Evolutionary conservation across 164 flowering plant genomes (phyloP).

Genomic region (Liriodendron chinense): DNA sequence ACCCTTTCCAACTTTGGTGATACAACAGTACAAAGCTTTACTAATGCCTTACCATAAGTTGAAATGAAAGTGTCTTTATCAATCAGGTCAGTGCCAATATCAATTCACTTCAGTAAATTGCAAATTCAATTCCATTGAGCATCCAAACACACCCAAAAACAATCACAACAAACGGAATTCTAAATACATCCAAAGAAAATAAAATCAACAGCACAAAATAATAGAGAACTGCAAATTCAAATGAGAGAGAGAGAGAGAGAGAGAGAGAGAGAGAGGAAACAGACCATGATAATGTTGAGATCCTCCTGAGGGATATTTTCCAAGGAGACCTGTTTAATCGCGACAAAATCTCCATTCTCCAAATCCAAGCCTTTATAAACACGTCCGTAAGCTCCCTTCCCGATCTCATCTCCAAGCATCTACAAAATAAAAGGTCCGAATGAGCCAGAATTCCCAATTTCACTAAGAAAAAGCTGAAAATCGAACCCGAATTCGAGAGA

Average conservation of each 20-base stretch:
- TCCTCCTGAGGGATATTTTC: slow-evolving; percentile 97
- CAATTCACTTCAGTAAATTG: too few relatives aligned
- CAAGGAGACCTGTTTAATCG: slow-evolving; percentile 96
- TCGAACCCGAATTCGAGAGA: background rate
- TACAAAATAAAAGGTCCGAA: slow-evolving; percentile 19
- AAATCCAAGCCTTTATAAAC: slow-evolving; percentile 99
- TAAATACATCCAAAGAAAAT: too few relatives aligned
- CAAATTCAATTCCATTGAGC: background rate
- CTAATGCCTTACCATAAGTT: too few relatives aligned
- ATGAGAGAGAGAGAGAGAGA: background rate
- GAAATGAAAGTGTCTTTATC: too few relatives aligned
- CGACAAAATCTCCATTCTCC: slow-evolving; percentile 99
- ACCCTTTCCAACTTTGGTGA: too few relatives aligned
- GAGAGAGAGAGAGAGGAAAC: slow-evolving; percentile 3
- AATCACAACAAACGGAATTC: too few relatives aligned
- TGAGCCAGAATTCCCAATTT: background rate
- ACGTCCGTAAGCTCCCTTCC: slow-evolving; percentile 98
- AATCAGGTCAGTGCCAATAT: too few relatives aligned
- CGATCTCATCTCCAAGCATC: slow-evolving; percentile 99
- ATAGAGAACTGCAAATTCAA: background rate
- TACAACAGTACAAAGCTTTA: too few relatives aligned
- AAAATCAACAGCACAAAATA: background rate
- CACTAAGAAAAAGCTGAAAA: background rate
- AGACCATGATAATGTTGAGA: slow-evolving; percentile 94
- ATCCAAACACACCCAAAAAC: too few relatives aligned